Evolutionary conservation across 768 basidiomycete genomes (phyloP), one percentile per base, ranked within the genome.

Genomic region (Boletellus ananiceps): DNA sequence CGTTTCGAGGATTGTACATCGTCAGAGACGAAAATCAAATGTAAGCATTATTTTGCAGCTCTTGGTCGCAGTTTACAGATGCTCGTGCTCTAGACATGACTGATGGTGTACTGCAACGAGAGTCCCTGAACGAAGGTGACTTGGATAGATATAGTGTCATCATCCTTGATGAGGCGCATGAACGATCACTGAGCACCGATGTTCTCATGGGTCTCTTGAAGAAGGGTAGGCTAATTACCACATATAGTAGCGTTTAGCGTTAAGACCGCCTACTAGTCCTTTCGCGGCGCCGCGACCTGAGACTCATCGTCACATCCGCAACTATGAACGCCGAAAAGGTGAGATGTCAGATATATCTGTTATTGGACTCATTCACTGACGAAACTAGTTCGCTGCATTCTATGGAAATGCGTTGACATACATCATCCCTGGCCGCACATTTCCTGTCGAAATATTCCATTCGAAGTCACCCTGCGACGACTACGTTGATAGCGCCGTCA

Each of bases 271-370:
- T 5, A 7, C 25, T 51, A 89, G 84, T 93, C 59, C 71, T 99
- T 19, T 93, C 93, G 2, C 81, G 96, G 4, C 75, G 96, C 51
- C 75, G 94, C 48, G 96, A 99, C 65, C 73, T 98, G 37, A 98
- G 93, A 67, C 81, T 99, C 37, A 93, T 99, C 56, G 93, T 99
- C 34, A 98, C 96, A 1, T 98, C 96, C 8, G 96, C 96, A 3
- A 99, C 96, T 3, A 99, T 99, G 96, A 99, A 99, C 64, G 90
- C 96, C 1, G 93, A 96, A 42, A 99, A 99, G 83, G 93, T 89
- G 56, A 44, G 71, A 21, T 12, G 4, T 19, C 23, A 25, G 12
- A 32, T 41, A 9, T 8, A 12, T 14, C 15, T 11, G 5, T 37
- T 31, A 12, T 4, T 21, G 42, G 2, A 9, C n/a, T 9, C 2